A percentile compares a stretch with the other conserved stretches of the same genome.
Evolutionary conservation across 768 basidiomycete genomes (phyloP).

Genomic region (Tulasnella sp.): DNA sequence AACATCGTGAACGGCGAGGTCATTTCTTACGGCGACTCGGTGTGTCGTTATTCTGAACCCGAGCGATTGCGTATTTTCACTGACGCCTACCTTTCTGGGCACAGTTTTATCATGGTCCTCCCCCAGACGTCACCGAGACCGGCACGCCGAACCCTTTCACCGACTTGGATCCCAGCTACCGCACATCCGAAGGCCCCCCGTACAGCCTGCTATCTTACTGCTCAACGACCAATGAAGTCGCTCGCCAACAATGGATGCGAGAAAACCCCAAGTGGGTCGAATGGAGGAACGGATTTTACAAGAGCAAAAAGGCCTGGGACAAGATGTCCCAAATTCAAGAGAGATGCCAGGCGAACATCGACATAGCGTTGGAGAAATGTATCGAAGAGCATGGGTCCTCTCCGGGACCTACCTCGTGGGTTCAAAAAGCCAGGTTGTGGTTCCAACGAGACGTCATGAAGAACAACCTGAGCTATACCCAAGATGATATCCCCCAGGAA

Average conservation of each 20-base stretch:
- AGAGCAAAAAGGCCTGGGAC: no score
- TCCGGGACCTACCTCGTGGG: neutral
- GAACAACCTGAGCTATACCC: no score
- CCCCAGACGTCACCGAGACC: constrained; percentile 38
- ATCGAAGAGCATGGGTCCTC: neutral
- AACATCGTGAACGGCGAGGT: constrained; percentile 83
- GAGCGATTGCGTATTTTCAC: neutral
- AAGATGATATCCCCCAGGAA: no score
- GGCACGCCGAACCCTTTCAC: neutral
- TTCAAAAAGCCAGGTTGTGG: neutral
- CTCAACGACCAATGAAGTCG: neutral
- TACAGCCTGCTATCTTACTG: neutral
- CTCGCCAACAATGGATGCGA: neutral
- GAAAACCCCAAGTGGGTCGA: no score
- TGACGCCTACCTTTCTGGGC: neutral
- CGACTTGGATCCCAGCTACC: neutral
- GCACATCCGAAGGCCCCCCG: neutral
- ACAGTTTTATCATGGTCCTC: constrained; percentile 72
- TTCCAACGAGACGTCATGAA: neutral
- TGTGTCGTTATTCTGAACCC: constrained; percentile 41
- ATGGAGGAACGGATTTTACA: no score
- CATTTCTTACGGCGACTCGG: constrained; percentile 83
- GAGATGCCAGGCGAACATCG: neutral
- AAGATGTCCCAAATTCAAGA: neutral
- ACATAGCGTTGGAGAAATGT: neutral